Evolutionary conservation across 163 green algal species (phyloP).

Genomic region (Trebouxia gelatinosa): DNA sequence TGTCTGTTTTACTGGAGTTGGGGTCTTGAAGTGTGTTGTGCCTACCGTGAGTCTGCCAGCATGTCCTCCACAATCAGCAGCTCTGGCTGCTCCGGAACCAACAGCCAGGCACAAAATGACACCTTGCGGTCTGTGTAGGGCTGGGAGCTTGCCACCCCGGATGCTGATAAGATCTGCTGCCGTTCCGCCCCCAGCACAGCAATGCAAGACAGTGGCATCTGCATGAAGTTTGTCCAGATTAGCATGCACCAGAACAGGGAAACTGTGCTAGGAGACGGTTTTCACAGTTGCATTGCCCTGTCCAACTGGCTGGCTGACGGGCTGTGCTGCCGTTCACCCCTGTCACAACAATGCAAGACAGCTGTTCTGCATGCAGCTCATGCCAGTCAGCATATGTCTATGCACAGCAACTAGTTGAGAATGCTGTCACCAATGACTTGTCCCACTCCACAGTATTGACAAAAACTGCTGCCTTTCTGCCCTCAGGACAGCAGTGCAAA

Average conservation of each 20-base stretch:
- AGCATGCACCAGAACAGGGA: background rate
- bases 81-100: conserved; percentile 65
- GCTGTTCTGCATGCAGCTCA: no score
- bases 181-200: background rate
- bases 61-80: conserved; percentile 77
- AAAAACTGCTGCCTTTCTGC: no score
- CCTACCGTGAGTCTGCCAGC: conserved; percentile 51
- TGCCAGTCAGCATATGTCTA: no score
- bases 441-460: no score
- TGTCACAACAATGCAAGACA: no score
- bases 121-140: conserved; percentile 42
- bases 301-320: conserved; percentile 5
- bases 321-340: background rate
- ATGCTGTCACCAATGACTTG: no score
- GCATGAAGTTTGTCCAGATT: no score
- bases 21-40: no score
- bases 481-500: no score
- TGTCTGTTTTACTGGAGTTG: no score
- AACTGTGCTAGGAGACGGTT: background rate
- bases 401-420: no score
- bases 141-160: conserved; percentile 10
- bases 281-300: no score
- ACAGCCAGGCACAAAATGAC: conserved; percentile 77
- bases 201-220: conserved; percentile 15
- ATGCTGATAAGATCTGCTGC: conserved; percentile 3